phyloP scores from a whole-genome alignment of 352 stramenopile species.

The Phytopythium boreale region DNA sequence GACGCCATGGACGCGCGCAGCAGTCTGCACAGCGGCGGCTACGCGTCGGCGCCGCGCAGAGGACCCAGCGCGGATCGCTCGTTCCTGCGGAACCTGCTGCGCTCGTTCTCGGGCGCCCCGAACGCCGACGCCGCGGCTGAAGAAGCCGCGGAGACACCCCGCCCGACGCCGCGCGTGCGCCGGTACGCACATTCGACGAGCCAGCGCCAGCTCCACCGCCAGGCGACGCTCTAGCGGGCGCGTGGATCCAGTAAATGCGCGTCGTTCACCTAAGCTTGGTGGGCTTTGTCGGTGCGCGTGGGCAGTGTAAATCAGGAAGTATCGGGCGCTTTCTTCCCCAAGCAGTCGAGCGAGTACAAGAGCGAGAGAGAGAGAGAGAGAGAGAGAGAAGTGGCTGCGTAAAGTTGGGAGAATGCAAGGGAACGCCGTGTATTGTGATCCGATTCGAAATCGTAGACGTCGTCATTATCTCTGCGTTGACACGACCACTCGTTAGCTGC shows the following conservation, averaged over 20 bases:
- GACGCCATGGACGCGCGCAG: neutral
- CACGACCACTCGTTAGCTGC: neutral
- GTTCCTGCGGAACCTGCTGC: constrained; percentile 8
- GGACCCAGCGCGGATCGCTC: constrained; percentile 4
- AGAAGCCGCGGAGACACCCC: constrained; percentile 14
- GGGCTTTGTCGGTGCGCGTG: neutral
- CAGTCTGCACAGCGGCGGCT: constrained; percentile 4
- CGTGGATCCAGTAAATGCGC: neutral
- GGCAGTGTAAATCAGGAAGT: constrained; percentile 1
- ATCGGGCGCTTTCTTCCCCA: neutral
- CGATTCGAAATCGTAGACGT: neutral
- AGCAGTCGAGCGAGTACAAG: neutral
- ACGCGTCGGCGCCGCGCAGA: constrained; percentile 2
- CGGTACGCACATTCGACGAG: constrained; percentile 27
- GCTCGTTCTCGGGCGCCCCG: neutral
- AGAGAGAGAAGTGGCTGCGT: constrained; percentile 3
- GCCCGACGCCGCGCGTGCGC: constrained; percentile 34
- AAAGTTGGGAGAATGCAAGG: constrained; percentile 7
- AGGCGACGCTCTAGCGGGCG: constrained; percentile 18
- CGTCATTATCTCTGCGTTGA: neutral
- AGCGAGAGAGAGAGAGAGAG: neutral
- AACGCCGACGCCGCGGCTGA: constrained; percentile 2
- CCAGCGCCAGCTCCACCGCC: constrained; percentile 16
- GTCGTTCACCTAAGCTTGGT: neutral
- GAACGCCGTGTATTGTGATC: constrained; percentile 19